Conservation (phyloP, 225 moss, liverwort and hornwort species). For the Polytrichum formosum region DNA sequence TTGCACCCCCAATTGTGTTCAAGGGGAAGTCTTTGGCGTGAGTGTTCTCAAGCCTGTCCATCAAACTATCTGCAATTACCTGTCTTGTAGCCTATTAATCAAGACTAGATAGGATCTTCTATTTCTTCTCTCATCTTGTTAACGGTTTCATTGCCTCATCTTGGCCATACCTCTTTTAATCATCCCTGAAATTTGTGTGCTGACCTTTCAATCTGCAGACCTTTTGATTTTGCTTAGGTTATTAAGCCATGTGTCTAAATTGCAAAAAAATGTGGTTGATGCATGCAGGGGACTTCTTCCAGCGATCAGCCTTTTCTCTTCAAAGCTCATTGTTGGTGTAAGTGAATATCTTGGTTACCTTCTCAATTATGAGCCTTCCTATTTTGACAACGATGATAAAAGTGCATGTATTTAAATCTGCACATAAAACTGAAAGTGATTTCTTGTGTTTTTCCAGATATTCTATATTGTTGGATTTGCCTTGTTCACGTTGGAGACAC, state of each 20-base stretch:
- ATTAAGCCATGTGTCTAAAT: not conserved
- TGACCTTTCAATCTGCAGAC: not conserved
- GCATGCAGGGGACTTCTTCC: slow-evolving; percentile 70
- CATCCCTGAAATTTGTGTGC: not conserved
- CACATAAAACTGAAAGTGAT: too few relatives aligned
- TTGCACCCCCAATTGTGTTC: slow-evolving; percentile 91
- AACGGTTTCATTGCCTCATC: not conserved
- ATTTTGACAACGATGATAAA: not conserved
- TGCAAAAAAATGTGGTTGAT: not conserved
- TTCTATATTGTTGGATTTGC: slow-evolving; percentile 74
- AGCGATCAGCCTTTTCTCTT: slow-evolving; percentile 48
- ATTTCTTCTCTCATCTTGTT: not conserved
- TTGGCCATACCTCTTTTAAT: not conserved
- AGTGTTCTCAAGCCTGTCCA: slow-evolving; percentile 27
- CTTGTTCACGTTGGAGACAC: slow-evolving; percentile 56
- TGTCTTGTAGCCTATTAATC: not conserved
- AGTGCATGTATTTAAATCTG: too few relatives aligned
- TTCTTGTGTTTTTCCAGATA: slow-evolving; percentile 38
- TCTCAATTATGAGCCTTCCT: not conserved
- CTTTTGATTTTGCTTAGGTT: not conserved
- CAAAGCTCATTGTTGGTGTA: slow-evolving; percentile 68
- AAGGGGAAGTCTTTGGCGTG: slow-evolving; percentile 97
- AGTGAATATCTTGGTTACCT: slow-evolving; percentile 7
- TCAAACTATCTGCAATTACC: not conserved
- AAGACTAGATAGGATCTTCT: not conserved